Evolutionary conservation across 1,284 basidiomycete genomes (phyloP), one percentile per base, ranked within the genome.

Genomic region (Puccinia coronata): DNA sequence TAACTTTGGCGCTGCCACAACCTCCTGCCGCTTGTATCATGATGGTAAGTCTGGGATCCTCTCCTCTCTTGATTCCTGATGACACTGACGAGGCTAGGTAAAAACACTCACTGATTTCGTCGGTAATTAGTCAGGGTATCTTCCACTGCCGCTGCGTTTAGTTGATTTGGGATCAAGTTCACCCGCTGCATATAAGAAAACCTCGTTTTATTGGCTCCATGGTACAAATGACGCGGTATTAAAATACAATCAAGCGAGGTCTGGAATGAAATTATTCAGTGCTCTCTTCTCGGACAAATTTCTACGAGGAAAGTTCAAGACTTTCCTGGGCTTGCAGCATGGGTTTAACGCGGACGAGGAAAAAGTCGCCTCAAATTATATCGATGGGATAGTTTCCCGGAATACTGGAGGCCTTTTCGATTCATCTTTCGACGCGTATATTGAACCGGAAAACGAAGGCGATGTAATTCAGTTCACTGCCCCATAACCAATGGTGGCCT

Each of bases 61-160:
- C 34, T 25, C 23, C 25, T 59, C 11, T 34, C 28, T 8, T 59
- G 20, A 36, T 65, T 34, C 25, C 2, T 20, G 41, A 65, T 41
- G 8, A 41, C 18, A 61, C 31, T 43, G 43, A 18, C 20, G 23
- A 28, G 51, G 20, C n/a, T 28, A 31, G 31, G n/a, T n/a, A n/a
- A n/a, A 43, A 43, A 43, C 41, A 25, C 9, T 9, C 55, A 55
- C 53, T 53, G 28, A 77, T 23, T 67, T 0, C 23, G 61, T 36
- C 47, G 28, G 8, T 6, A 31, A 51, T 47, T 34, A 77, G 75
- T 77, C 75, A 34, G 75, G 59, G 28, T 77, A 77, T 77, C 61
- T 63, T 25, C 75, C 75, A 14, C 65, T 77, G 53, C 75, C 75
- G 23, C 65, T 77, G 47, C 57, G 75, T 63, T 77, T 61, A 53